Percentiles rank a stretch among this genome's conserved stretches.
Conservation (phyloP, 1,284 basidiomycete species). For the Rhodotorula sp. region DNA sequence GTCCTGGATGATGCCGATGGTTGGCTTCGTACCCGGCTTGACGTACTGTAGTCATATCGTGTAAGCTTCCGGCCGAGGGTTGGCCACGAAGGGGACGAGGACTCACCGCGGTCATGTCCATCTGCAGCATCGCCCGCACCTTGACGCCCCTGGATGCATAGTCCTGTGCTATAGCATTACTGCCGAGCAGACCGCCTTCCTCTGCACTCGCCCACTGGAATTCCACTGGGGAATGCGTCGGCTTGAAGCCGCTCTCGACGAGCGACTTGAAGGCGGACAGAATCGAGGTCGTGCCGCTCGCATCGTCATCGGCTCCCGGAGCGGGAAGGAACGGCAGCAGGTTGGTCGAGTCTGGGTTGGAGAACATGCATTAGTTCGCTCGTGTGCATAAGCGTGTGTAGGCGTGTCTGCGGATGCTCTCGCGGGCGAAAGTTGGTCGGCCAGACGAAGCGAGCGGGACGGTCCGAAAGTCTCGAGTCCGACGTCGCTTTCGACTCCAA, state of each 20-base stretch:
- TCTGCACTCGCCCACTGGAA: conserved; percentile 70
- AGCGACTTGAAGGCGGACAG: conserved; percentile 84
- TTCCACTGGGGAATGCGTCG: conserved; percentile 70
- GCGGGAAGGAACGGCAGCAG: conserved; percentile 73
- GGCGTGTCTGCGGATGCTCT: no score
- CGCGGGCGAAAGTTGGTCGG: no score
- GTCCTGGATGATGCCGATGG: conserved; percentile 87
- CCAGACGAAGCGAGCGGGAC: no score
- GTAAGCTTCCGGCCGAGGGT: background rate
- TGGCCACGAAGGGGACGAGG: background rate
- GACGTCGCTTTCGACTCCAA: conserved; percentile 41
- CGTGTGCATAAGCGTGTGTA: no score
- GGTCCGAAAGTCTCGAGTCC: no score
- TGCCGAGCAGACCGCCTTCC: conserved; percentile 76
- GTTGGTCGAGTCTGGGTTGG: conserved; percentile 90
- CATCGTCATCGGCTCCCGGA: conserved; percentile 82
- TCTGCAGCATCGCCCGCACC: conserved; percentile 67
- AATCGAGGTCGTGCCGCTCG: conserved; percentile 86
- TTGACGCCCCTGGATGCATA: conserved; percentile 54
- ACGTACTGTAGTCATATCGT: conserved; percentile 52
- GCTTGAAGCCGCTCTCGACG: conserved; percentile 71
- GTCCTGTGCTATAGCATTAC: conserved; percentile 78
- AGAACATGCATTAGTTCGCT: conserved; percentile 50
- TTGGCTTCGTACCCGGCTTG: conserved; percentile 79
- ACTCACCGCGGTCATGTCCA: conserved; percentile 41